These are phyloP conservation scores for Eucommia ulmoides DNA, from an alignment of 257 asterid genomes.

Conservation along the genomic window DNA sequence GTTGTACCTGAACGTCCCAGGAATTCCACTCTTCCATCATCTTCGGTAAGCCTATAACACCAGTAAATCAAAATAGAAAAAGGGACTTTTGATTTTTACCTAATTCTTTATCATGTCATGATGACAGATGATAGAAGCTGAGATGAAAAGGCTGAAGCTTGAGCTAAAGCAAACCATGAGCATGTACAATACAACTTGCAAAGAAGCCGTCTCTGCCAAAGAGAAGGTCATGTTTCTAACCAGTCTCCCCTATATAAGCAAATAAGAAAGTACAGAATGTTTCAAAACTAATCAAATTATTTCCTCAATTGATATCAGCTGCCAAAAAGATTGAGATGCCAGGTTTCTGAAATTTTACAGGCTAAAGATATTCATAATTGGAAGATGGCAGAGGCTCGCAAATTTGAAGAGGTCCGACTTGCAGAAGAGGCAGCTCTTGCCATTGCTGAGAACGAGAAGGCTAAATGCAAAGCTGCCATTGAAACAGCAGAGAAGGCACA, in stretches of 20 bases:
- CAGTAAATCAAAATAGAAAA: conserved; percentile 12
- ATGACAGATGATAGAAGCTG: conserved; percentile 23
- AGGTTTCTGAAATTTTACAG: conserved; percentile 4
- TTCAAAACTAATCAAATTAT: too few relatives aligned
- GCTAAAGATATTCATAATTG: conserved; percentile 12
- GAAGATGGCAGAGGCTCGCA: conserved; percentile 12
- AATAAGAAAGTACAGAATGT: too few relatives aligned
- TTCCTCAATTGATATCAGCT: too few relatives aligned
- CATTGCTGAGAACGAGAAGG: conserved; percentile 13
- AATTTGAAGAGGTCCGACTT: conserved; percentile 6
- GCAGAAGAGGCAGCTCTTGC: conserved; percentile 14
- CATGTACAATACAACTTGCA: conserved; percentile 66
- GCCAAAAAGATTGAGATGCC: too few relatives aligned
- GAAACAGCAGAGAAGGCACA: conserved; percentile 15
- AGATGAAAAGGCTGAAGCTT: conserved; percentile 39
- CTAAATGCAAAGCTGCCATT: conserved; percentile 9
- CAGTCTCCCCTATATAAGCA: too few relatives aligned
- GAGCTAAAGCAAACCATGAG: conserved; percentile 63
- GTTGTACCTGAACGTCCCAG: conserved; percentile 12
- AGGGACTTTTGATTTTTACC: too few relatives aligned
- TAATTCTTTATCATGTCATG: background rate
- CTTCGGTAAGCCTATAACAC: background rate
- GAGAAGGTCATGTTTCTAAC: conserved; percentile 41
- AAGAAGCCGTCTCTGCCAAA: conserved; percentile 54
- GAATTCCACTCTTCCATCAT: conserved; percentile 12